phyloP scores from a whole-genome alignment of 768 basidiomycete species.

The Cystofilobasidium bisporidii region DNA sequence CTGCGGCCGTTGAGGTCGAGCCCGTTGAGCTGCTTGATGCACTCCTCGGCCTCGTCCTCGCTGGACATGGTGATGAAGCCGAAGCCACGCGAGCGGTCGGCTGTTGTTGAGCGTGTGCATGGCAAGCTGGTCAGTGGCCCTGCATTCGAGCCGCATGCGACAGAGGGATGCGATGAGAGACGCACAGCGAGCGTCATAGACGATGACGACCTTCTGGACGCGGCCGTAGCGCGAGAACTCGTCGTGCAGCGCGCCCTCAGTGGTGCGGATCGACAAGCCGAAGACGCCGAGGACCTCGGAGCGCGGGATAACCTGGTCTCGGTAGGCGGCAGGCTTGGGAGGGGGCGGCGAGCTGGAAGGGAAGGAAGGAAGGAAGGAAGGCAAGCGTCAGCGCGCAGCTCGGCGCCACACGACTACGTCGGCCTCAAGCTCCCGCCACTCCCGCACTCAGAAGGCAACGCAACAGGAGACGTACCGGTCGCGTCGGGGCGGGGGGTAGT shows the following conservation, averaged over 20 bases:
- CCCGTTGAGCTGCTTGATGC: conserved; percentile 85
- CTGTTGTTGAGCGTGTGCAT: conserved; percentile 36
- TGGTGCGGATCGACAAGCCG: conserved; percentile 88
- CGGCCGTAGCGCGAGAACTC: conserved; percentile 81
- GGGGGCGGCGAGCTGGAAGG: background rate
- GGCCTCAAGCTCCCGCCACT: too few relatives aligned
- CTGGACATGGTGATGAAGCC: conserved; percentile 91
- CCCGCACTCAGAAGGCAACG: too few relatives aligned
- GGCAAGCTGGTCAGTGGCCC: too few relatives aligned
- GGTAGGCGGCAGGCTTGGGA: conserved; percentile 17
- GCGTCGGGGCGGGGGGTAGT: background rate
- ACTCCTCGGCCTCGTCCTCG: conserved; percentile 76
- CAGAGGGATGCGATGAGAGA: conserved; percentile 33
- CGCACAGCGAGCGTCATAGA: conserved; percentile 88
- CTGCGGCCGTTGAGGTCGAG: conserved; percentile 86
- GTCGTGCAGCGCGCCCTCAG: conserved; percentile 86
- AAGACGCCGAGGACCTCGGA: conserved; percentile 92
- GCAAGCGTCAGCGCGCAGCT: background rate
- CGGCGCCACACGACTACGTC: too few relatives aligned
- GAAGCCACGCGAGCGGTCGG: conserved; percentile 92
- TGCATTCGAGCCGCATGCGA: too few relatives aligned
- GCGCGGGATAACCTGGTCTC: conserved; percentile 41
- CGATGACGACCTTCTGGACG: conserved; percentile 91
- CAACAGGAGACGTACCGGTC: background rate
- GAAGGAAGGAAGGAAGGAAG: background rate